Base-by-base conservation (phyloP, 768 basidiomycete genomes). In the Piloderma croceum region DNA sequence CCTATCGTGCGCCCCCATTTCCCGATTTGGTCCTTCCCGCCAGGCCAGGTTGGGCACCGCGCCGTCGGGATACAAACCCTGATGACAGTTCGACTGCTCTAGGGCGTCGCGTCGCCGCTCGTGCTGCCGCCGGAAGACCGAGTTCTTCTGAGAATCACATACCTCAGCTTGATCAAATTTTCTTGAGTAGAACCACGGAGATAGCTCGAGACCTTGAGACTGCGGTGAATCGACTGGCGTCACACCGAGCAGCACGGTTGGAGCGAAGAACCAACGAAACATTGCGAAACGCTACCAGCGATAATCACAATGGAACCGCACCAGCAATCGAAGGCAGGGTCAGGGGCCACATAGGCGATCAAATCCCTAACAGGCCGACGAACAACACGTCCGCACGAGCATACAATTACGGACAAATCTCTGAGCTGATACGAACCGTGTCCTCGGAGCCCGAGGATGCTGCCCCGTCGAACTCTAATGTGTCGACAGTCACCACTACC, bases 31-130 rank as follows among this genome's bases (percentile, higher is more conserved):
- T 20, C 34, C 34, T 35, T 18, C 34, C 19, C 34, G 10, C 13
- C 34, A 11, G 18, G 10, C 10, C n/a, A 20, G 10, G 13, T 18
- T 35, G 19, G 34, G 34, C 13, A 20, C 10, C 19, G n/a, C 13
- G 36, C 7, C 18, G n/a, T 20, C 20, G 11, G 27, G 52, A 39
- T 18, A 18, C 37, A 24, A 42, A 38, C 31, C 45, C 42, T 5
- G 60, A 64, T n/a, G 60, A 62, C 7, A 45, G 62, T 12, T 58
- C 47, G 7, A 62, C 60, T 4, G 56, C 61, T 58, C 62, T 64
- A 13, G 60, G 60, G 24, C 54, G 62, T 20, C 60, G 59, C 27
- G 60, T 62, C 31, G 57, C 61, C 3, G 63, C 63, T 3, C 60
- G 60, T 39, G 22, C 50, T 22, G 11, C 10, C 11, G 15, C 36